Percentiles rank a stretch among this genome's conserved stretches.
Conservation (phyloP, 768 basidiomycete genomes). For the Lactifluus hygrophoroides region DNA sequence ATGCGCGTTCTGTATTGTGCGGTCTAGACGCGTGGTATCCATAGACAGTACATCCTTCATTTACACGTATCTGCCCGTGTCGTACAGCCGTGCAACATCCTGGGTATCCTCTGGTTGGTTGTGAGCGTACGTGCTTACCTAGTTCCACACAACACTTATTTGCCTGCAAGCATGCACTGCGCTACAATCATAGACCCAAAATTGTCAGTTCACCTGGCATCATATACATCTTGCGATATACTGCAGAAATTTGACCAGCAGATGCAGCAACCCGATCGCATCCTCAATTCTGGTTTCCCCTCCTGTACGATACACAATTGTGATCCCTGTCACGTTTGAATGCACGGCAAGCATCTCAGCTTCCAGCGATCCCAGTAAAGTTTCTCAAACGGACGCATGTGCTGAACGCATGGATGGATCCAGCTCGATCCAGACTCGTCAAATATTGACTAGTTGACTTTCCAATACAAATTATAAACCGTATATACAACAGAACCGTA, state of each 20-base stretch:
- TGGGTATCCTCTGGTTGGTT: not conserved
- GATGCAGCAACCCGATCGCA: slow-evolving; percentile 22
- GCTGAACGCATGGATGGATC: too few relatives aligned
- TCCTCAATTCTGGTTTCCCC: slow-evolving; percentile 35
- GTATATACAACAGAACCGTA: too few relatives aligned
- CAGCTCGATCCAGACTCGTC: too few relatives aligned
- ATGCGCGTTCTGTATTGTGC: slow-evolving; percentile 28
- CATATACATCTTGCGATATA: too few relatives aligned
- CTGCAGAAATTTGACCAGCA: not conserved
- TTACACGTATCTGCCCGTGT: not conserved
- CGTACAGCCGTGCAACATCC: not conserved
- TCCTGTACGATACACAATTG: slow-evolving; percentile 33
- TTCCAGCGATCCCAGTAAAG: not conserved
- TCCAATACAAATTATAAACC: too few relatives aligned
- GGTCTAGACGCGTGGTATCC: too few relatives aligned
- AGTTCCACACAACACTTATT: not conserved
- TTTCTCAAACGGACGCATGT: too few relatives aligned
- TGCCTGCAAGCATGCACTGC: slow-evolving; percentile 31
- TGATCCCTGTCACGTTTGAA: slow-evolving; percentile 29
- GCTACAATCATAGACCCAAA: slow-evolving; percentile 29
- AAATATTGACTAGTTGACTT: too few relatives aligned
- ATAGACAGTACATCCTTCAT: too few relatives aligned
- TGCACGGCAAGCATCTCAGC: slow-evolving; percentile 21
- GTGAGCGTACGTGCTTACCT: not conserved
- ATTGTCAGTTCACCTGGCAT: slow-evolving; percentile 26